Percentiles rank a stretch among this genome's conserved stretches.
Evolutionary conservation across 345 rosid genomes (phyloP).

Genomic region (Arabidopsis thaliana): DNA sequence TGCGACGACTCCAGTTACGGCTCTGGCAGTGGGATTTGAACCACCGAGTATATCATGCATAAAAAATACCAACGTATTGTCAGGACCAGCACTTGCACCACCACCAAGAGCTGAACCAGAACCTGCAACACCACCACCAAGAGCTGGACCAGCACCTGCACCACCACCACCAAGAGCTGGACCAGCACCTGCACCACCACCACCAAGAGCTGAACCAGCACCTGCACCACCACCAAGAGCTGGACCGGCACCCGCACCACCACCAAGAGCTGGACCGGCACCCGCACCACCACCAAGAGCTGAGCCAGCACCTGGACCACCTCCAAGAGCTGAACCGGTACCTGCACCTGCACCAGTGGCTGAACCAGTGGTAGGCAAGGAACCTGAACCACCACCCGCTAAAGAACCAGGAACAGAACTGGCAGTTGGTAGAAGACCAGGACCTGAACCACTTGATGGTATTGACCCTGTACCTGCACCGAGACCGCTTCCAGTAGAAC

Average conservation of each 20-base stretch:
- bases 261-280: constrained; percentile 9
- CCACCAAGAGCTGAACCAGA: constrained; percentile 30
- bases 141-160: constrained; percentile 15
- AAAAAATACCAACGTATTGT: constrained; percentile 59
- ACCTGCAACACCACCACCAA: constrained; percentile 30
- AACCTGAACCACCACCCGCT: constrained; percentile 12
- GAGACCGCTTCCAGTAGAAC: not conserved
- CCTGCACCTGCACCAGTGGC: not conserved
- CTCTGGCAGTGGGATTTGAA: constrained; percentile 71
- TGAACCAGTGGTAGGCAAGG: not conserved
- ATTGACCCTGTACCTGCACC: constrained; percentile 27
- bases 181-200: constrained; percentile 12
- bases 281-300: constrained; percentile 7
- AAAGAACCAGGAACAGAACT: constrained; percentile 40
- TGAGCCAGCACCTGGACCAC: constrained; percentile 4
- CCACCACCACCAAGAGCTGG: not conserved
- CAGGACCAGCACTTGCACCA: constrained; percentile 25
- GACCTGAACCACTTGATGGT: constrained; percentile 33
- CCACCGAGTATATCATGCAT: constrained; percentile 88
- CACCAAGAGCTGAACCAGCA: not conserved
- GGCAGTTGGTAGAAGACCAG: constrained; percentile 32
- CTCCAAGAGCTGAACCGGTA: not conserved
- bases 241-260: constrained; percentile 14
- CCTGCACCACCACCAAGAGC: constrained; percentile 17
- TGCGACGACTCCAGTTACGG: constrained; percentile 73